Evolutionary conservation across 495 filamentous ascomycete genomes (phyloP).

Genomic region (Neurospora tetrasperma): DNA sequence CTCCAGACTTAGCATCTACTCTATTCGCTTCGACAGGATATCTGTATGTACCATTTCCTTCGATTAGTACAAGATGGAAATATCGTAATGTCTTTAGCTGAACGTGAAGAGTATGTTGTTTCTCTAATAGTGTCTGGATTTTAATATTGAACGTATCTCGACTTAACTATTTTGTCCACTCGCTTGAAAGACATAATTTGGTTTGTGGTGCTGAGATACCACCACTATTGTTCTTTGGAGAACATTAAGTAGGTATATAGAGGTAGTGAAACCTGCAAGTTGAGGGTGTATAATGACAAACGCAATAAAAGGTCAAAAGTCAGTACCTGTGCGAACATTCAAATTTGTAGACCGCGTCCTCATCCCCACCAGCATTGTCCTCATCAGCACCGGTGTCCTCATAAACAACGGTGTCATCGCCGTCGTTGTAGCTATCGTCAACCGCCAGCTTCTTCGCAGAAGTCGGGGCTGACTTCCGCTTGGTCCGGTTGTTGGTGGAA

Average conservation of each 20-base stretch:
- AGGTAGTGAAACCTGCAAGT: neutral
- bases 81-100: neutral
- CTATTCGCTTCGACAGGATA: neutral
- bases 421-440: no score
- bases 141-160: neutral
- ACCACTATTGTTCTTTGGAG: neutral
- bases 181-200: neutral
- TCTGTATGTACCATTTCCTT: neutral
- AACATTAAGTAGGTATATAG: neutral
- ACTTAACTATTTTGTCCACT: neutral
- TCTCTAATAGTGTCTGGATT: neutral
- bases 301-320: neutral
- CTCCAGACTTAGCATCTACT: neutral
- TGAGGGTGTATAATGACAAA: neutral
- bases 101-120: neutral
- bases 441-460: no score
- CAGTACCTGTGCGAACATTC: neutral
- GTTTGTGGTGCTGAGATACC: neutral
- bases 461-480: no score
- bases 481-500: no score
- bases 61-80: neutral
- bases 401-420: no score
- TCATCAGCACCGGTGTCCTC: no score
- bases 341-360: neutral
- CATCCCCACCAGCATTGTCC: no score